These are phyloP conservation scores for Thoreauomyces humboldtii DNA, from an alignment of 192 early-diverging fungal species.

Conservation along the genomic window DNA sequence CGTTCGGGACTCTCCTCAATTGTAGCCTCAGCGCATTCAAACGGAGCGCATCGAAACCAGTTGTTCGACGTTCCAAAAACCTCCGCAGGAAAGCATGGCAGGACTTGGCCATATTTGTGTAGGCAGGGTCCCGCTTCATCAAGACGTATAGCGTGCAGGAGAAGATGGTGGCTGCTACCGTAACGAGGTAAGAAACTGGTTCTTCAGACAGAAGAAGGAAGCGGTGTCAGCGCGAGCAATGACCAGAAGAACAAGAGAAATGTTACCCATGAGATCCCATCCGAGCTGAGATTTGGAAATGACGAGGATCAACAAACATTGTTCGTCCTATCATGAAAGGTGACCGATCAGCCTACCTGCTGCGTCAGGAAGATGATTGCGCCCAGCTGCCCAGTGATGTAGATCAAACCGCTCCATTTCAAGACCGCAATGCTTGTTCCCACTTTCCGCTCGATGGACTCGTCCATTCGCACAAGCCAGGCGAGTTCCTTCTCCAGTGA, in stretches of 20 bases:
- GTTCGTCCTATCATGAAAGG: not conserved
- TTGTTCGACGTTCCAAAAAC: too few relatives aligned
- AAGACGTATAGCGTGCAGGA: slow-evolving; percentile 10
- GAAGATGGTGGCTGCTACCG: slow-evolving; percentile 7
- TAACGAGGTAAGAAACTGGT: slow-evolving; percentile 20
- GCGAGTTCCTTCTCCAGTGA: not conserved
- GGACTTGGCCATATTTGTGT: slow-evolving; percentile 11
- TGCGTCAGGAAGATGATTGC: slow-evolving; percentile 24
- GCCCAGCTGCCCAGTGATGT: slow-evolving; percentile 11
- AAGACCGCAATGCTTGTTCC: not conserved
- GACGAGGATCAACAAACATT: not conserved
- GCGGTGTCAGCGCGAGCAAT: too few relatives aligned
- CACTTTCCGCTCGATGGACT: not conserved
- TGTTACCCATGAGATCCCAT: slow-evolving; percentile 26
- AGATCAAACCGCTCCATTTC: slow-evolving; percentile 15
- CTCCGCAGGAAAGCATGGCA: too few relatives aligned
- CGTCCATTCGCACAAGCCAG: not conserved
- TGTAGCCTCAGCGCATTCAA: too few relatives aligned
- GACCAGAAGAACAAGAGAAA: not conserved
- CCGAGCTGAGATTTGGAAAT: slow-evolving; percentile 3
- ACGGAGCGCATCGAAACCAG: too few relatives aligned
- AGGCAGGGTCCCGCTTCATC: slow-evolving; percentile 17
- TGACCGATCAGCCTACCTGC: not conserved
- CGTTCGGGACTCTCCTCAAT: too few relatives aligned
- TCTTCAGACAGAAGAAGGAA: slow-evolving; percentile 4